Evolutionary conservation across 2,329 filamentous ascomycete species (phyloP).

Genomic region (Aspergillus ochraceus): DNA sequence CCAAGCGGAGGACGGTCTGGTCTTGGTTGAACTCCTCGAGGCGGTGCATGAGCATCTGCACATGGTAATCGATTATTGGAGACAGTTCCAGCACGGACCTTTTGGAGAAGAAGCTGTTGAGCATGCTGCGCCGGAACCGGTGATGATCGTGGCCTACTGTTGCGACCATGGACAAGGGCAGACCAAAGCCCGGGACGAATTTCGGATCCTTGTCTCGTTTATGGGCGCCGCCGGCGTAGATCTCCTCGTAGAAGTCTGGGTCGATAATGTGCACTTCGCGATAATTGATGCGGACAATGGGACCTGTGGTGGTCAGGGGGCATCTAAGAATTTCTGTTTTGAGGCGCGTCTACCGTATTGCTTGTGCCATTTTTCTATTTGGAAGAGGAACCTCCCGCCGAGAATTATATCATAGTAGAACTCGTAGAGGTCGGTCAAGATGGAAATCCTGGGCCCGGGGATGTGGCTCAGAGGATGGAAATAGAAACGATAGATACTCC

Average conservation of each 20-base stretch:
- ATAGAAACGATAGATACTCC: slow-evolving; percentile 26
- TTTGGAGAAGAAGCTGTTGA: slow-evolving; percentile 49
- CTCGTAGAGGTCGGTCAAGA: slow-evolving; percentile 28
- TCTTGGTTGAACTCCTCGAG: slow-evolving; percentile 13
- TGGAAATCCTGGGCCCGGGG: slow-evolving; percentile 34
- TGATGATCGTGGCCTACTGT: slow-evolving; percentile 45
- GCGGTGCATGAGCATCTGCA: slow-evolving; percentile 17
- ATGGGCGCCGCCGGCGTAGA: slow-evolving; percentile 26
- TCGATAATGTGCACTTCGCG: slow-evolving; percentile 40
- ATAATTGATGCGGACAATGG: slow-evolving; percentile 39
- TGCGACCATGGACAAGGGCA: slow-evolving; percentile 21
- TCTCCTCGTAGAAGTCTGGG: slow-evolving; percentile 32
- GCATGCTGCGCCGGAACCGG: slow-evolving; percentile 39
- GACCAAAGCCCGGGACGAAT: slow-evolving; percentile 11
- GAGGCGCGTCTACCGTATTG: slow-evolving; percentile 23
- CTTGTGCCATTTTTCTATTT: slow-evolving; percentile 26
- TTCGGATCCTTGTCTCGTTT: slow-evolving; percentile 25
- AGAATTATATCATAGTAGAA: slow-evolving; percentile 29
- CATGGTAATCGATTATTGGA: slow-evolving; percentile 32
- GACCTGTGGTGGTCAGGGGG: slow-evolving; percentile 21
- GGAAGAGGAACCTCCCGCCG: slow-evolving; percentile 23
- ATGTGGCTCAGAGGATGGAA: slow-evolving; percentile 32
- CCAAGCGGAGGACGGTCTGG: slow-evolving; percentile 13
- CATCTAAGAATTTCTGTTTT: no score
- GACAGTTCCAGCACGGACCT: slow-evolving; percentile 37